Conservation (phyloP, 2,329 filamentous ascomycete species). For the Peltaster fructicola region DNA sequence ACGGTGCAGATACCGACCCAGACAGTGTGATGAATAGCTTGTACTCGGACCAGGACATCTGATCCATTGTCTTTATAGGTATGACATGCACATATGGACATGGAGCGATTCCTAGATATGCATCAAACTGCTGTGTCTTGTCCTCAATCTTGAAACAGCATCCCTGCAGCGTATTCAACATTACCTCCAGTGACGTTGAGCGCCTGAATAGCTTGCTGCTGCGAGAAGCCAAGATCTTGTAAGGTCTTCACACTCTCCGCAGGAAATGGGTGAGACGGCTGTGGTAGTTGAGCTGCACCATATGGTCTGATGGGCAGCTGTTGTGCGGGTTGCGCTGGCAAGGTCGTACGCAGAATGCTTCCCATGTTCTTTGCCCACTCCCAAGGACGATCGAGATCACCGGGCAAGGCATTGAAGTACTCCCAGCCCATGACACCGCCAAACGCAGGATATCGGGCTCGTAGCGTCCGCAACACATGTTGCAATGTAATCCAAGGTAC, state of each 20-base stretch:
- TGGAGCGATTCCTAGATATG: no score
- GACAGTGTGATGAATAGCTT: no score
- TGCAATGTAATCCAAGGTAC: conserved; percentile 42
- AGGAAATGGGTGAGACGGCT: conserved; percentile 22
- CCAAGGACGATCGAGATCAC: conserved; percentile 46
- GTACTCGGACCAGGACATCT: no score
- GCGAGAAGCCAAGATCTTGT: conserved; percentile 28
- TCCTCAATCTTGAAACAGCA: conserved; percentile 25
- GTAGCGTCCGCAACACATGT: conserved; percentile 38
- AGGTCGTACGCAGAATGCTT: conserved; percentile 18
- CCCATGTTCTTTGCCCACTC: conserved; percentile 61
- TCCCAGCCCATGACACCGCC: conserved; percentile 93
- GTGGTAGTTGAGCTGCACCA: conserved; percentile 13
- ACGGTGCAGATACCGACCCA: no score
- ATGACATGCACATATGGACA: no score
- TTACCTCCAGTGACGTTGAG: conserved; percentile 32
- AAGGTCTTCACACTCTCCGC: conserved; percentile 25
- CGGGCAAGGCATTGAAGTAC: conserved; percentile 69
- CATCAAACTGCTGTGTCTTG: no score
- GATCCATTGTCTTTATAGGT: no score
- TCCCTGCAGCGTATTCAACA: conserved; percentile 30
- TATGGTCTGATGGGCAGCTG: conserved; percentile 17
- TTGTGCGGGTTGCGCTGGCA: conserved; percentile 9
- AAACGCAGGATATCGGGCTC: conserved; percentile 47
- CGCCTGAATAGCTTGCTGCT: conserved; percentile 29